Evolutionary conservation across 2,329 filamentous ascomycete genomes (phyloP).

Genomic region (Diplodia corticola): DNA sequence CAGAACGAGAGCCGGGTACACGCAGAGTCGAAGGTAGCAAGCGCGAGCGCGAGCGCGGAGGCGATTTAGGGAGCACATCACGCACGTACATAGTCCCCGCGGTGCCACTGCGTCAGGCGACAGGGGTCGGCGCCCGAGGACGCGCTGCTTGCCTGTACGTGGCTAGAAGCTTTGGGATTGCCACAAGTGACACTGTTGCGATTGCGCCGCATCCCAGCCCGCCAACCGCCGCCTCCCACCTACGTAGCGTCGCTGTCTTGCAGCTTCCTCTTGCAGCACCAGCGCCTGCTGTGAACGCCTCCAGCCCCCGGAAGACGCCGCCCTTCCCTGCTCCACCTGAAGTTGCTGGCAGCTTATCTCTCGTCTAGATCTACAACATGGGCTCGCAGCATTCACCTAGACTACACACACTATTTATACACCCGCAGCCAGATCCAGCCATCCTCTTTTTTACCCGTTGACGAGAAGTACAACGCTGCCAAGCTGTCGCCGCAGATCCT

Average conservation of each 20-base stretch:
- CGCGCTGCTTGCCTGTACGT: constrained; percentile 1
- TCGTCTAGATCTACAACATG: background rate
- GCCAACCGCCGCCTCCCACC: background rate
- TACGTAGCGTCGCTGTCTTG: background rate
- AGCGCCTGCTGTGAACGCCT: background rate
- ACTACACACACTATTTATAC: constrained; percentile 4
- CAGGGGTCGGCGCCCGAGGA: background rate
- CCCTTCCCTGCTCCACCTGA: background rate
- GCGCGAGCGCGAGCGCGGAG: background rate
- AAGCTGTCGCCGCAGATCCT: constrained; percentile 83
- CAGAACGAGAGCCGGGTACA: background rate
- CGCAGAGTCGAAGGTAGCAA: background rate
- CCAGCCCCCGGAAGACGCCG: background rate
- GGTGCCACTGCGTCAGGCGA: background rate
- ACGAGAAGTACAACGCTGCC: constrained; percentile 85
- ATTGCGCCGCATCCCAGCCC: background rate
- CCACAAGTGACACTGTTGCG: background rate
- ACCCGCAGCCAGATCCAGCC: background rate
- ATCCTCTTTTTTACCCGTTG: constrained; percentile 36
- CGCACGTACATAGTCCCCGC: background rate
- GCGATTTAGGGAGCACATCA: constrained; percentile 13
- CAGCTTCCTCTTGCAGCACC: background rate
- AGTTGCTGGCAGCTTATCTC: background rate
- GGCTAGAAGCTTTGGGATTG: constrained; percentile 5
- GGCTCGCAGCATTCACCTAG: background rate